These are phyloP conservation scores for Kwoniella sp. DNA, from an alignment of 768 basidiomycete genomes.

Conservation along the genomic window DNA sequence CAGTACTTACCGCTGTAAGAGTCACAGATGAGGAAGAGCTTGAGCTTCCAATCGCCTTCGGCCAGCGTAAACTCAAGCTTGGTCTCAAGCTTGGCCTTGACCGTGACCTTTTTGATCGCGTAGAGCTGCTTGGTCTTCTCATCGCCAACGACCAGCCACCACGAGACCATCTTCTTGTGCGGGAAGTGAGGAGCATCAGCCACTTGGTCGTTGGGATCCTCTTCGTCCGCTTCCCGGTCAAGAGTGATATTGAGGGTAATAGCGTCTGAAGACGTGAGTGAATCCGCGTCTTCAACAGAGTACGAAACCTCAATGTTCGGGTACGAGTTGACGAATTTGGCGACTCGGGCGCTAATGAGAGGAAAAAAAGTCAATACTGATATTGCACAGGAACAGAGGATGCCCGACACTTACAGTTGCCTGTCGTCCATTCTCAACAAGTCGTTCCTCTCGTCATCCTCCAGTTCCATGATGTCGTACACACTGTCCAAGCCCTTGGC, in stretches of 20 bases:
- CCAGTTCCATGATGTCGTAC: constrained; percentile 98
- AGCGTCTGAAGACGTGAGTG: constrained; percentile 81
- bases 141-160: constrained; percentile 97
- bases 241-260: constrained; percentile 78
- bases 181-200: constrained; percentile 97
- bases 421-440: constrained; percentile 79
- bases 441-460: constrained; percentile 80
- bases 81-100: constrained; percentile 67
- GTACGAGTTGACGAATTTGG: constrained; percentile 93
- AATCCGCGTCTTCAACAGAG: constrained; percentile 76
- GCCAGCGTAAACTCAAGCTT: constrained; percentile 88
- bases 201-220: constrained; percentile 68
- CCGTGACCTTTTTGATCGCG: constrained; percentile 82
- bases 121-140: constrained; percentile 70
- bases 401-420: constrained; percentile 89
- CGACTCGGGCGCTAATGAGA: constrained; percentile 77
- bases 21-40: constrained; percentile 89
- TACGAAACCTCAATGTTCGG: constrained; percentile 91
- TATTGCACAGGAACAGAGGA: too few species aligned
- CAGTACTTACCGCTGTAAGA: constrained; percentile 66
- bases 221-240: constrained; percentile 71
- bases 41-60: constrained; percentile 75
- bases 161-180: constrained; percentile 83
- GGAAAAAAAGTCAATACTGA: too few species aligned
- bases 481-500: constrained; percentile 80